Evolutionary conservation across 1,284 basidiomycete species (phyloP).

Genomic region (Ceratobasidium sp.): DNA sequence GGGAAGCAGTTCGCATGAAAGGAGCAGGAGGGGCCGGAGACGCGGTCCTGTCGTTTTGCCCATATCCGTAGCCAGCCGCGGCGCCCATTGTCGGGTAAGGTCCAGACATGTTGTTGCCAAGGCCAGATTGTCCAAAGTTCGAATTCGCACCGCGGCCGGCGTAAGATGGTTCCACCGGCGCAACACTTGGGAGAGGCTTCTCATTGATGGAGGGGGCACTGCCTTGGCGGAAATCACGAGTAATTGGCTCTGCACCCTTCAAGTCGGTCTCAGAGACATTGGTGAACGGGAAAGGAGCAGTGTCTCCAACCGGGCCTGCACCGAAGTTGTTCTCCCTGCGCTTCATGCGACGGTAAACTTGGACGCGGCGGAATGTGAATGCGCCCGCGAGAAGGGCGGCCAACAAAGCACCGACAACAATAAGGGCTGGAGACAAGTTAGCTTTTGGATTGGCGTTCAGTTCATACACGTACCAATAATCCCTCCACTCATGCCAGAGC

Average conservation of each 20-base stretch:
- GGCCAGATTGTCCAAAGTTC: slow-evolving; percentile 14
- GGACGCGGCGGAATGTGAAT: slow-evolving; percentile 36
- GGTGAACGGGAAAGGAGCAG: slow-evolving; percentile 41
- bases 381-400: slow-evolving; percentile 38
- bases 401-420: slow-evolving; percentile 42
- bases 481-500: slow-evolving; percentile 34
- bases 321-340: slow-evolving; percentile 42
- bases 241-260: slow-evolving; percentile 35
- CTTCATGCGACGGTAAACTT: slow-evolving; percentile 37
- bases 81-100: slow-evolving; percentile 35
- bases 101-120: slow-evolving; percentile 19
- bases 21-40: slow-evolving; percentile 31
- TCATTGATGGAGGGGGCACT: background rate
- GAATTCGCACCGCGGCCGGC: background rate
- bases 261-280: slow-evolving; percentile 40
- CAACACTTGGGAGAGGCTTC: slow-evolving; percentile 38
- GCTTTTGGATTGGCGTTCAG: background rate
- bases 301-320: slow-evolving; percentile 21
- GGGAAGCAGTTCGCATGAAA: slow-evolving; percentile 6
- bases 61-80: slow-evolving; percentile 28
- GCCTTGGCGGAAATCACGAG: slow-evolving; percentile 20
- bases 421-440: slow-evolving; percentile 36
- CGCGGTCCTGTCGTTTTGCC: slow-evolving; percentile 7
- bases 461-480: slow-evolving; percentile 32
- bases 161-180: slow-evolving; percentile 18